Evolutionary conservation across 2,329 filamentous ascomycete species (phyloP).

Genomic region (Scytalidium lignicola): DNA sequence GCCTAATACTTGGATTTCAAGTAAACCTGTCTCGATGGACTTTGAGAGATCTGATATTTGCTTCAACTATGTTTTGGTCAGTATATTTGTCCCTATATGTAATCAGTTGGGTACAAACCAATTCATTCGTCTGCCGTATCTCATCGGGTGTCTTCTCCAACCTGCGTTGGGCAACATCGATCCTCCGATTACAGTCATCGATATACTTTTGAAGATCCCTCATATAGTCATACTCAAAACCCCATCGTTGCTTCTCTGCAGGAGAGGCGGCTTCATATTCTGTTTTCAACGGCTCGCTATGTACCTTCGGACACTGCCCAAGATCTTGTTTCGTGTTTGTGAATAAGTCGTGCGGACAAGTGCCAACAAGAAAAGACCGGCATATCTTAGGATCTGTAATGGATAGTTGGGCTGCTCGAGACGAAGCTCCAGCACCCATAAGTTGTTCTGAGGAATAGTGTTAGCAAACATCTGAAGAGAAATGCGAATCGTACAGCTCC

Average conservation of each 20-base stretch:
- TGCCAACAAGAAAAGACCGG: slow-evolving; percentile 87
- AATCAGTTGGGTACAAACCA: slow-evolving; percentile 42
- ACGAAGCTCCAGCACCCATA: slow-evolving; percentile 70
- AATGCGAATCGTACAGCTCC: not conserved
- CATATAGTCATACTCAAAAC: slow-evolving; percentile 96
- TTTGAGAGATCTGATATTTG: slow-evolving; percentile 74
- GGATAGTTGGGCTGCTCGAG: slow-evolving; percentile 74
- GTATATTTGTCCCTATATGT: not conserved
- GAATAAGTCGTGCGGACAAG: slow-evolving; percentile 97
- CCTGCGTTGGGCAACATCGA: slow-evolving; percentile 82
- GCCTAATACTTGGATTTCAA: slow-evolving; percentile 81
- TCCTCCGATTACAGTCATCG: slow-evolving; percentile 90
- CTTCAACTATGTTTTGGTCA: slow-evolving; percentile 53
- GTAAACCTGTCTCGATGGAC: slow-evolving; percentile 74
- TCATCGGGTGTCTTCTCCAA: slow-evolving; percentile 98
- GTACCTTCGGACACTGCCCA: slow-evolving; percentile 80
- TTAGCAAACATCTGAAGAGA: slow-evolving; percentile 9
- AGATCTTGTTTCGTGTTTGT: slow-evolving; percentile 99
- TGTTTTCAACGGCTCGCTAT: slow-evolving; percentile 80
- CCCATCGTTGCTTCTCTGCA: slow-evolving; percentile 61
- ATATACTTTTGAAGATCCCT: slow-evolving; percentile 95
- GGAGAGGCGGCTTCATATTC: slow-evolving; percentile 77
- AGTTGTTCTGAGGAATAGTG: slow-evolving; percentile 66
- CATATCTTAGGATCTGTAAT: slow-evolving; percentile 93
- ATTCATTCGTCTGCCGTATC: slow-evolving; percentile 86